Base-by-base conservation (phyloP, 2,329 filamentous ascomycete species). In the Penicillium hordei region DNA sequence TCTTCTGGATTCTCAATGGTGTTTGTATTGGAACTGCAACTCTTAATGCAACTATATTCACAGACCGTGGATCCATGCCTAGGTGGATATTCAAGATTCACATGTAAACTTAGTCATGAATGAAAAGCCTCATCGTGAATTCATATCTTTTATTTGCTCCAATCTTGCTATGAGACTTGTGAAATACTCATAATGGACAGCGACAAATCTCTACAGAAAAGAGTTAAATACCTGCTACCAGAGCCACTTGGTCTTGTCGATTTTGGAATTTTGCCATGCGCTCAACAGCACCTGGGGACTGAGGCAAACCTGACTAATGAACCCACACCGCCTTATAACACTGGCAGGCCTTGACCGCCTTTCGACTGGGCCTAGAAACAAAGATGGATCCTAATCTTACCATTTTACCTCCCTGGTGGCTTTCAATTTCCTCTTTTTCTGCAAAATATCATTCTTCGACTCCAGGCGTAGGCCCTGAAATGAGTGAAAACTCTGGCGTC, bases 401-500 rank as follows among this genome's bases (percentile, higher is more conserved):
- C 17, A 40, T 60, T 43, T 55, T 38, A 44, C 53, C 40, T 49
- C 25, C 15, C 13, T 21, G 46, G 46, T 44, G 39, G 19, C 33
- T 38, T 53, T 55, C 23, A 52, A 57, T 54, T 27, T 25, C n/a
- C 33, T 40, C 39, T 48, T 42, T 31, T 40, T 29, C 36, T 39
- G 33, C n/a, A 51, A 27, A 27, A 27, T 17, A 27, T 13, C 40
- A 27, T 17, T 46, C 49, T 8, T 42, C 31, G 36, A 43, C 44
- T 40, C 13, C 17, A 19, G 31, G 29, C 12, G 8, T 48, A 36
- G 15, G 27, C 6, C 31, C 38, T 65, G 65, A 61, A 59, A 78
- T 77, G 75, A 76, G 67, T 63, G 67, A 72, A 56, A 70, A 73
- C 36, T 64, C 71, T 39, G 71, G 69, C 58, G 65, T 75, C 51